Base-by-base conservation (phyloP, 306 rosid genomes). In the Gastrolobium villosum region DNA sequence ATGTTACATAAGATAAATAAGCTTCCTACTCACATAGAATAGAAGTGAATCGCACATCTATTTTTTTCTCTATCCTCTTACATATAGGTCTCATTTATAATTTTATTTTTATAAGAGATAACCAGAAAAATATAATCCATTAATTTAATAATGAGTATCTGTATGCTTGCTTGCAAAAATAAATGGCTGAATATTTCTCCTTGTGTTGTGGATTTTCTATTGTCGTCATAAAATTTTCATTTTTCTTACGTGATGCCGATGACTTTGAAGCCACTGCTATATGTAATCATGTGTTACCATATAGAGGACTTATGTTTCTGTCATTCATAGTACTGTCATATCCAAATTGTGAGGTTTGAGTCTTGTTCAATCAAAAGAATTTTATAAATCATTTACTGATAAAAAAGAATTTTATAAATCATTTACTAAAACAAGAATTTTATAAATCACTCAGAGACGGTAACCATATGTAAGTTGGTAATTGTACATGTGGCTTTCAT, bases 341-440 rank as follows among this genome's bases (percentile, higher is more conserved):
- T n/a, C n/a, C 45, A 53, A 65, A 40, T 31, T 39, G 44, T 5
- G 44, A 35, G 49, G 45, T 40, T 9, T 31, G 9, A 68, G 6
- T 26, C 34, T 69, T 45, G 35, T 34, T 46, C 46, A 11, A 15
- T 48, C 20, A 70, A 55, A 76, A 52, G 44, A 61, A 49, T 79
- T 62, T 28, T 13, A 28, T 14, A 75, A 56, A 78, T 11, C 26
- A 20, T 20, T 20, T 20, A 20, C 26, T 20, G 26, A 20, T 20
- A 20, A 20, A 20, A 20, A 20, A 0, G 26, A 1, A 20, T 20
- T 20, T 20, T 20, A 20, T 20, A 20, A 20, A 20, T 20, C 26
- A 20, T 20, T 20, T 20, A 20, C 26, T 20, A 1, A 20, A 20
- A 20, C 0, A 20, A 20, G 26, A 20, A 20, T 20, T 20, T 20